Base-by-base conservation (phyloP, 2,329 filamentous ascomycete genomes). In the Microdochium bolleyi region DNA sequence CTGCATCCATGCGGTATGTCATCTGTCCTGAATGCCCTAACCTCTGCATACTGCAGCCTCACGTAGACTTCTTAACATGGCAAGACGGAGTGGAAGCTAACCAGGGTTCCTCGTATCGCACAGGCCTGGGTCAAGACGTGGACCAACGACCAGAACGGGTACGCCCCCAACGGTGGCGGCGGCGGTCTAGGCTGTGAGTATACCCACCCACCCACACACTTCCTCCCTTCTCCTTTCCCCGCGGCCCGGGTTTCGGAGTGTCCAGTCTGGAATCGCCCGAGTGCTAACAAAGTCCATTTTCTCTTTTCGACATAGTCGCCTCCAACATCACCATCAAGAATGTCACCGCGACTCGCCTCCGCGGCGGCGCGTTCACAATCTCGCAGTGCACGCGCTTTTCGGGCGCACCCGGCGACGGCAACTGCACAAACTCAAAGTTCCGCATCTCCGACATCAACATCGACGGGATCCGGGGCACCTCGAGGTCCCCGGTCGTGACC, bases 101-200 rank as follows among this genome's bases (percentile, higher is more conserved):
- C 14, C 14, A 48, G 16, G 24, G 48, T 48, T 13, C 4, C 10
- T 11, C 14, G 30, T 38, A 9, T 5, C n/a, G 21, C 11, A 38
- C 7, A 59, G 58, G 55, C 58, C 7, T 75, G 74, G 55, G 60
- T 77, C 54, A 78, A 79, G 59, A 78, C 73, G 0, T 78, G 75
- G 74, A 77, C 74, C 0, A 72, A 69, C 22, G 68, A 73, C 9
- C 67, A 65, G 25, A 66, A 66, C 8, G 69, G 73, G 9, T 73
- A 71, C 49, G 72, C 73, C 2, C 75, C 74, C 0, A 78, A 79
- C 49, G 74, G 75, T 13, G 75, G 74, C 1, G 75, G 75, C 3
- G 75, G 74, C 2, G 75, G 76, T 1, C 59, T 72, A 0, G 75
- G 75, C 7, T 72, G 67, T 69, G 56, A 55, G 62, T 58, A 10